Evolutionary conservation across 208 protist genomes (phyloP).

Genomic region (Novymonas esmeraldas): DNA sequence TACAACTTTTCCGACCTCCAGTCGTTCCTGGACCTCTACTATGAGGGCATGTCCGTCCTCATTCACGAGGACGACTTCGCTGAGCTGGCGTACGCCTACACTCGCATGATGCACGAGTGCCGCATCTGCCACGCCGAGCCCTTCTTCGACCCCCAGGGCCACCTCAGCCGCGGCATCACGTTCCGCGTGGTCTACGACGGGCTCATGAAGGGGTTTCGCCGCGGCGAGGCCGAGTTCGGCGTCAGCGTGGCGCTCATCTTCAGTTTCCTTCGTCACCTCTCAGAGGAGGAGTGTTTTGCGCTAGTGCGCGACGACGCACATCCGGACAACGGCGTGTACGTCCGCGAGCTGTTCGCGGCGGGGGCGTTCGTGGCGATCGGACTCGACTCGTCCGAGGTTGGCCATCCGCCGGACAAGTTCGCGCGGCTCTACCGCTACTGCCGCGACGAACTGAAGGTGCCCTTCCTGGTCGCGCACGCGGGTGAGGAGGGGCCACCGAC

Average conservation of each 20-base stretch:
- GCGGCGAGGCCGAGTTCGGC: constrained; percentile 40
- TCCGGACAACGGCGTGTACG: constrained; percentile 35
- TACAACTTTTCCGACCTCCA: constrained; percentile 59
- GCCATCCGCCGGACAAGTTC: constrained; percentile 58
- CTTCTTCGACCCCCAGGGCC: constrained; percentile 66
- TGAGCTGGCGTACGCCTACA: constrained; percentile 51
- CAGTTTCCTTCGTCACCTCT: constrained; percentile 49
- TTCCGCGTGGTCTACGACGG: constrained; percentile 51
- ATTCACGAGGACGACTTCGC: constrained; percentile 53
- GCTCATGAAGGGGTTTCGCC: constrained; percentile 35
- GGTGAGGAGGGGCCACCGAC: constrained; percentile 57
- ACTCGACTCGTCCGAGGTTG: constrained; percentile 50
- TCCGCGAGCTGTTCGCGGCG: constrained; percentile 43
- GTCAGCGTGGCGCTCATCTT: constrained; percentile 45
- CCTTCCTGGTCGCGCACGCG: constrained; percentile 48
- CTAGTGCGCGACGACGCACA: constrained; percentile 35
- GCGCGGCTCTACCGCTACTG: constrained; percentile 49
- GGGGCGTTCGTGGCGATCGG: constrained; percentile 51
- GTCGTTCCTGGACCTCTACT: constrained; percentile 65
- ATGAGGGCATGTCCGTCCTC: constrained; percentile 51
- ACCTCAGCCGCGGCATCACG: constrained; percentile 42
- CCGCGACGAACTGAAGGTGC: constrained; percentile 42
- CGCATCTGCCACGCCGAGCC: constrained; percentile 47
- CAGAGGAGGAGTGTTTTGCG: constrained; percentile 45
- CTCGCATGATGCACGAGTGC: constrained; percentile 33